These are phyloP conservation scores for Cryphonectria radicalis DNA, from an alignment of 2,329 filamentous ascomycete genomes.

Conservation along the genomic window DNA sequence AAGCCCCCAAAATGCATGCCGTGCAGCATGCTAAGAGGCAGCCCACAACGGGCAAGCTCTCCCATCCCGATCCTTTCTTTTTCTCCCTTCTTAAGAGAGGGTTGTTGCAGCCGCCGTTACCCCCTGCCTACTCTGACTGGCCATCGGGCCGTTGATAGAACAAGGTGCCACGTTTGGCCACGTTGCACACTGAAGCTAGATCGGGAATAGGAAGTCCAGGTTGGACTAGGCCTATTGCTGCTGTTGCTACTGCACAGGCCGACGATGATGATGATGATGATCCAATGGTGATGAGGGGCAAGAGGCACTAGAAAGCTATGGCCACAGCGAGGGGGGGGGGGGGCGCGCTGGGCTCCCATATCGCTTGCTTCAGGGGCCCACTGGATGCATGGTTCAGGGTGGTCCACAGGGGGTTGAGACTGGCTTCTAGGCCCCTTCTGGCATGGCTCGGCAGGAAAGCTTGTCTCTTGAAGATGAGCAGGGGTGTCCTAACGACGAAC, in stretches of 20 bases:
- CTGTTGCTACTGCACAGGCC: neutral
- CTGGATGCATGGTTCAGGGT: neutral
- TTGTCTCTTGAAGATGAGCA: conserved; percentile 21
- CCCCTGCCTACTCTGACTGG: neutral
- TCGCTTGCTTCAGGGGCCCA: neutral
- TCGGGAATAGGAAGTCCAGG: neutral
- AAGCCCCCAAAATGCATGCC: neutral
- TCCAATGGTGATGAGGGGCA: neutral
- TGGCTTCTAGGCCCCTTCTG: conserved; percentile 24
- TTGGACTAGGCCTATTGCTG: neutral
- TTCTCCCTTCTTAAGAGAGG: neutral
- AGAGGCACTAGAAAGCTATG: conserved; percentile 1
- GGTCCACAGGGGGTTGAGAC: neutral
- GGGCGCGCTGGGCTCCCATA: neutral
- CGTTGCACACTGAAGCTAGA: neutral
- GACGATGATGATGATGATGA: neutral
- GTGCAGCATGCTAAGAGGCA: conserved; percentile 1
- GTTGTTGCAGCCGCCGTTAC: neutral
- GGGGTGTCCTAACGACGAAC: conserved; percentile 4
- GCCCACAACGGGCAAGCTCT: neutral
- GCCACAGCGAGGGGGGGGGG: conserved; percentile 3
- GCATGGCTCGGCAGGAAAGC: conserved; percentile 30
- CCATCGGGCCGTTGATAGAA: neutral
- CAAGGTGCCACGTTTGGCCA: neutral
- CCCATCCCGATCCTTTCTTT: neutral